These are phyloP conservation scores for Yamadazyma buinensis DNA, from an alignment of 1,139 yeast genomes.

Conservation along the genomic window DNA sequence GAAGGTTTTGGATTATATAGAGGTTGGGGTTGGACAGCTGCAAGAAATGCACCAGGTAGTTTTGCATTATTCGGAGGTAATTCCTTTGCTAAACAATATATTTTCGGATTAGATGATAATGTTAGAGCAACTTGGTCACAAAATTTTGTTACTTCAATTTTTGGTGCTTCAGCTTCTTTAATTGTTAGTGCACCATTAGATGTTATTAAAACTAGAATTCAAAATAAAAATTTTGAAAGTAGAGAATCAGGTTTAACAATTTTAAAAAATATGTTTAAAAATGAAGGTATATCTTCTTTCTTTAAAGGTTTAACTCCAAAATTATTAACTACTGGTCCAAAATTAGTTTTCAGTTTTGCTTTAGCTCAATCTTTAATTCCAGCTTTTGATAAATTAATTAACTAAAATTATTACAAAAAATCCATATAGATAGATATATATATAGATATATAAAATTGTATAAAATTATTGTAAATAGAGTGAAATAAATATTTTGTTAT, in stretches of 20 bases:
- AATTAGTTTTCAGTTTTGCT: constrained; percentile 94
- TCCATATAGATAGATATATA: too few relatives aligned
- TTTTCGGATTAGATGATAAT: constrained; percentile 82
- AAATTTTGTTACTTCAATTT: constrained; percentile 92
- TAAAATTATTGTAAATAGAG: not conserved
- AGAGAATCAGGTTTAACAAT: constrained; percentile 93
- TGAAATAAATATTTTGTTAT: too few relatives aligned
- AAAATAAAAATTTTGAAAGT: constrained; percentile 91
- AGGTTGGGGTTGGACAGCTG: constrained; percentile 99
- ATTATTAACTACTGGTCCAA: constrained; percentile 95
- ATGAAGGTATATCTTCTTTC: constrained; percentile 87
- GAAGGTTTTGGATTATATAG: constrained; percentile 93
- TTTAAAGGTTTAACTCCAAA: constrained; percentile 98
- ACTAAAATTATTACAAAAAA: too few relatives aligned
- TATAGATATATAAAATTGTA: constrained; percentile 6
- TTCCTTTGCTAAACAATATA: constrained; percentile 96
- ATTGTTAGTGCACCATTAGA: constrained; percentile 97
- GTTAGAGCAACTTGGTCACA: constrained; percentile 91
- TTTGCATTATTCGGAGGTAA: constrained; percentile 98
- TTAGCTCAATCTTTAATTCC: constrained; percentile 96
- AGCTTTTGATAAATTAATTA: constrained; percentile 73
- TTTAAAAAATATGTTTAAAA: constrained; percentile 85
- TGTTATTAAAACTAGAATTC: constrained; percentile 97
- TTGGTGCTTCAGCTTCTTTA: constrained; percentile 96
- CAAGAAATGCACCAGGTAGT: constrained; percentile 98